Percentiles rank a stretch among this genome's conserved stretches.
Evolutionary conservation across 495 filamentous ascomycete genomes (phyloP).

Genomic region (Penicillium atrosanguineum): DNA sequence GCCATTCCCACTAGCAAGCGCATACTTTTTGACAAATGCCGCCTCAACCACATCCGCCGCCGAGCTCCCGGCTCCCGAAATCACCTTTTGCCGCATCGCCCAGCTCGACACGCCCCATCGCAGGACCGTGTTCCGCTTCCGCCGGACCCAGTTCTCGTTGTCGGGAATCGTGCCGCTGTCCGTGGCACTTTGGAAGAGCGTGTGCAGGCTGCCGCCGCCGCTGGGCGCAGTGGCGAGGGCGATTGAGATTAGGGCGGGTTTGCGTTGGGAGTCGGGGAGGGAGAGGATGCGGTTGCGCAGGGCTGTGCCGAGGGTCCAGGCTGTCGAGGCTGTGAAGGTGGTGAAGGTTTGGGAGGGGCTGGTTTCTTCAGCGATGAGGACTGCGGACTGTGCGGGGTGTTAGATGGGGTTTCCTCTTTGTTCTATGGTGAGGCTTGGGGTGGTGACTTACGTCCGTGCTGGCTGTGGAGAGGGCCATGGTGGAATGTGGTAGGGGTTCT

Average conservation of each 20-base stretch:
- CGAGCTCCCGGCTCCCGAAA: conserved; percentile 13
- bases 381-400: conserved; percentile 34
- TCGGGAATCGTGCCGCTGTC: conserved; percentile 59
- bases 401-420: conserved; percentile 1
- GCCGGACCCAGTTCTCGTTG: conserved; percentile 58
- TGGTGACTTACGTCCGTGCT: conserved; percentile 36
- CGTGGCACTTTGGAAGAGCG: conserved; percentile 59
- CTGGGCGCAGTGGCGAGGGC: conserved; percentile 40
- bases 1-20: conserved; percentile 37
- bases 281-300: conserved; percentile 60
- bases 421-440: background rate
- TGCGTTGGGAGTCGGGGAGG: conserved; percentile 43
- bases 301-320: conserved; percentile 62
- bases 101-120: conserved; percentile 67
- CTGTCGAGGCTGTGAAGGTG: conserved; percentile 63
- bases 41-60: conserved; percentile 48
- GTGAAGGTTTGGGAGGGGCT: conserved; percentile 51
- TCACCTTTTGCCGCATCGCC: conserved; percentile 61
- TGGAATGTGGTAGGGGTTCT: background rate
- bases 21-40: conserved; percentile 57
- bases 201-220: conserved; percentile 44
- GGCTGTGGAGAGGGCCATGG: conserved; percentile 34
- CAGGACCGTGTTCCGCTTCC: conserved; percentile 67
- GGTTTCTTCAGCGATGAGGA: conserved; percentile 51
- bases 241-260: conserved; percentile 65